phyloP scores from a whole-genome alignment of 2,329 filamentous ascomycete species.

The Plenodomus biglobosus region DNA sequence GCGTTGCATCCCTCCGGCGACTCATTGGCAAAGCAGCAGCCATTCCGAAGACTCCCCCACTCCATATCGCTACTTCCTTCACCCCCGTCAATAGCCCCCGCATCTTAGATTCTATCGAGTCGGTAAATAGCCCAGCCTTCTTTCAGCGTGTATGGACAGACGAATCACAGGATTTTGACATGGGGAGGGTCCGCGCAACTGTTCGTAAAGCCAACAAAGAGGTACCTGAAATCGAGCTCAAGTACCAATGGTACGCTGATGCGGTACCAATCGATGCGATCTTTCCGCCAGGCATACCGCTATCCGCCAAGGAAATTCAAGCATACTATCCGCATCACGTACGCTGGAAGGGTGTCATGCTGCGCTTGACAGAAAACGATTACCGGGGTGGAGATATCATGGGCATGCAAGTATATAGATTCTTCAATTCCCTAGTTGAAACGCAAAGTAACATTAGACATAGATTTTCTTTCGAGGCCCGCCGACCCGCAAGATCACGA shows the following conservation, averaged over 20 bases:
- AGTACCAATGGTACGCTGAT: slow-evolving; percentile 23
- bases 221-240: background rate
- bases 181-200: slow-evolving; percentile 2
- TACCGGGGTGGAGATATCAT: slow-evolving; percentile 24
- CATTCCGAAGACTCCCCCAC: no score
- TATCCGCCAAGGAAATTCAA: slow-evolving; percentile 29
- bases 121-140: no score
- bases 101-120: no score
- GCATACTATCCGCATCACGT: slow-evolving; percentile 35
- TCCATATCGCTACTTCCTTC: background rate
- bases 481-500: slow-evolving; percentile 4
- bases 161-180: slow-evolving; percentile 22
- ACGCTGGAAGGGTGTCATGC: slow-evolving; percentile 24
- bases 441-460: background rate
- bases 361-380: slow-evolving; percentile 25
- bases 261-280: slow-evolving; percentile 23
- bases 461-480: slow-evolving; percentile 23
- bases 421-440: no score
- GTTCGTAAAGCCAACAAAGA: background rate
- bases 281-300: slow-evolving; percentile 27
- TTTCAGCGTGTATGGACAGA: slow-evolving; percentile 14
- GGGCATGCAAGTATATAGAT: slow-evolving; percentile 18
- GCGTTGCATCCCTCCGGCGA: no score
- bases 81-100: slow-evolving; percentile 3
- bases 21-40: no score